phyloP scores from a whole-genome alignment of 2,329 filamentous ascomycete species.

The Endoconidiophora laricicola region DNA sequence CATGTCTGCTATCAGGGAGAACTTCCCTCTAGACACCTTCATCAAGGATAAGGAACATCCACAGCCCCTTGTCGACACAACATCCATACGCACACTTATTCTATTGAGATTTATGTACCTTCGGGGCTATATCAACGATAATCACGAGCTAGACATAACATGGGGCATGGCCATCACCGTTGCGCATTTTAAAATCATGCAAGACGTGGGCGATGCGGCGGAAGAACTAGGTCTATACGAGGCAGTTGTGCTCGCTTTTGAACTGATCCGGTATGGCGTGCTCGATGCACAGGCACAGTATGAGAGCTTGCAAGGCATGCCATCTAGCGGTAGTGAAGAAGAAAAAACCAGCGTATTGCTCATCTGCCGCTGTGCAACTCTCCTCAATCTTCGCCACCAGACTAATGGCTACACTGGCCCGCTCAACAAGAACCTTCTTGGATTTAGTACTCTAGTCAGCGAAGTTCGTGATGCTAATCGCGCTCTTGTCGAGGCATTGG shows the following conservation, averaged over 20 bases:
- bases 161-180: conserved; percentile 71
- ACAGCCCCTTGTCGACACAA: conserved; percentile 44
- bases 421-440: conserved; percentile 73
- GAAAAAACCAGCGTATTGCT: conserved; percentile 67
- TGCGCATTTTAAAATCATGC: conserved; percentile 46
- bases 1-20: conserved; percentile 47
- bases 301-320: conserved; percentile 36
- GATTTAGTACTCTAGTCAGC: conserved; percentile 69
- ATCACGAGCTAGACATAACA: conserved; percentile 54
- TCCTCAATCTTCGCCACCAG: conserved; percentile 68
- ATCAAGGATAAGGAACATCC: conserved; percentile 38
- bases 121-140: conserved; percentile 64
- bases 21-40: conserved; percentile 55
- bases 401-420: conserved; percentile 87
- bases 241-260: conserved; percentile 65
- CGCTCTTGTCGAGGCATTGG: conserved; percentile 68
- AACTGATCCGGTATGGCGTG: conserved; percentile 64
- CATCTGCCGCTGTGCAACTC: conserved; percentile 69
- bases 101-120: conserved; percentile 84
- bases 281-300: conserved; percentile 52
- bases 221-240: conserved; percentile 47
- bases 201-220: conserved; percentile 29
- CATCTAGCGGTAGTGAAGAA: conserved; percentile 43
- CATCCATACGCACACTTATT: conserved; percentile 55
- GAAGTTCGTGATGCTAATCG: conserved; percentile 64